A percentile compares a stretch with the other conserved stretches of the same genome.
Evolutionary conservation across 1,284 basidiomycete species (phyloP).

Genomic region (Rhodotorula sp.): DNA sequence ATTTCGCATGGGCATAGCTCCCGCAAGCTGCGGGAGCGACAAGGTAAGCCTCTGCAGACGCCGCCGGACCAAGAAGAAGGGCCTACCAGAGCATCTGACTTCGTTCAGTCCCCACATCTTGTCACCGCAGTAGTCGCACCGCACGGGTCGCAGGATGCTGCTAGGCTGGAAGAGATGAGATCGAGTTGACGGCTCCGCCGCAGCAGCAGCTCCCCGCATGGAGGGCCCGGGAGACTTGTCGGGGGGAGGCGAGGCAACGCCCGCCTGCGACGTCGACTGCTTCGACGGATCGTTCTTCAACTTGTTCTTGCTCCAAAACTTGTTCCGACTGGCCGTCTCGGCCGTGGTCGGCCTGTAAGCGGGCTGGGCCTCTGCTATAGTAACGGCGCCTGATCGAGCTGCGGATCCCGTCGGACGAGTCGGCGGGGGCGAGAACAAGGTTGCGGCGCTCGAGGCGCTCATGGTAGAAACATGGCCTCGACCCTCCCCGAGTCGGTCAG

Average conservation of each 20-base stretch:
- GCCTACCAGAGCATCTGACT: slow-evolving; percentile 77
- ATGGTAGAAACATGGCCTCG: slow-evolving; percentile 40
- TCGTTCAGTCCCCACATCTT: slow-evolving; percentile 97
- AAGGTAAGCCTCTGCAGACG: too few relatives aligned
- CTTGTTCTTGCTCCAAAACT: slow-evolving; percentile 57
- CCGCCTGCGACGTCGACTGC: background rate
- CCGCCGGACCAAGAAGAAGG: background rate
- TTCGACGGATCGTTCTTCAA: slow-evolving; percentile 5
- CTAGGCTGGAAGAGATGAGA: slow-evolving; percentile 83
- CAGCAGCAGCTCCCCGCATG: slow-evolving; percentile 2
- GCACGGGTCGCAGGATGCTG: slow-evolving; percentile 80
- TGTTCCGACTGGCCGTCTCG: slow-evolving; percentile 51
- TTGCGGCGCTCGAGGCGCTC: slow-evolving; percentile 16
- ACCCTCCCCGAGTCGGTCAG: slow-evolving; percentile 12
- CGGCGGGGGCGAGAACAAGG: slow-evolving; percentile 6
- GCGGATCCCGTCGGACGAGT: too few relatives aligned
- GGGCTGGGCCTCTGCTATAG: slow-evolving; percentile 9
- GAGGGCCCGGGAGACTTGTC: slow-evolving; percentile 3
- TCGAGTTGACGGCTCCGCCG: slow-evolving; percentile 10
- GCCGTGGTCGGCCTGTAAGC: slow-evolving; percentile 47
- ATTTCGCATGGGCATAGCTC: slow-evolving; percentile 54
- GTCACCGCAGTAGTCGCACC: slow-evolving; percentile 93
- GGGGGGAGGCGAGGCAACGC: background rate
- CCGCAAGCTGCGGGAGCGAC: slow-evolving; percentile 50
- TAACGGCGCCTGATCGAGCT: background rate